Conservation (phyloP, 352 stramenopile species). For the Phytophthora idaei region DNA sequence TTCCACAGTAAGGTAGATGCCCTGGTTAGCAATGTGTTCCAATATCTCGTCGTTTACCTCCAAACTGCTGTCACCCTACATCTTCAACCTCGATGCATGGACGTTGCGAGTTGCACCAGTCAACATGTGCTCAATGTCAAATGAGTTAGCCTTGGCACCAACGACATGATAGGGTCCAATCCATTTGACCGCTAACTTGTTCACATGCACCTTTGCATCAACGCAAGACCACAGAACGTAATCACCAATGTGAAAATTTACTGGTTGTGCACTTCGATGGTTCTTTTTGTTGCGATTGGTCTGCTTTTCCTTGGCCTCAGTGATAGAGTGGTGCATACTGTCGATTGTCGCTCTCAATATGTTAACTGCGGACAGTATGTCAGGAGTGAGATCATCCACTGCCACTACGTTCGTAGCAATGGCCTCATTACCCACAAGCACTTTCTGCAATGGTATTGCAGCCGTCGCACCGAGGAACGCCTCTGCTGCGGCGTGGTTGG, state of each 20-base stretch:
- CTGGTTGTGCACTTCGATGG: not conserved
- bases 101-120: not conserved
- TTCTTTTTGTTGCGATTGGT: not conserved
- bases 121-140: not conserved
- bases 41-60: not conserved
- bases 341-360: not conserved
- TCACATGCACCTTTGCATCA: not conserved
- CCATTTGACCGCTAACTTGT: constrained; percentile 5
- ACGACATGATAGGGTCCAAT: not conserved
- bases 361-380: not conserved
- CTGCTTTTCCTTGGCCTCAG: not conserved
- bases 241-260: not conserved
- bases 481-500: not conserved
- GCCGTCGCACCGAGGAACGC: not conserved
- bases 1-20: not conserved
- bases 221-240: not conserved
- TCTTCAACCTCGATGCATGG: not conserved
- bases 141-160: not conserved
- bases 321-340: not conserved
- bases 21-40: not conserved
- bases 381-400: not conserved
- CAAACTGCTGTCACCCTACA: not conserved
- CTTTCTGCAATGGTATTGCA: not conserved
- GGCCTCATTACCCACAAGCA: not conserved
- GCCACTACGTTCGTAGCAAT: not conserved